These are phyloP conservation scores for Yamadazyma tumulicola DNA, from an alignment of 805 yeast genomes.

Conservation along the genomic window DNA sequence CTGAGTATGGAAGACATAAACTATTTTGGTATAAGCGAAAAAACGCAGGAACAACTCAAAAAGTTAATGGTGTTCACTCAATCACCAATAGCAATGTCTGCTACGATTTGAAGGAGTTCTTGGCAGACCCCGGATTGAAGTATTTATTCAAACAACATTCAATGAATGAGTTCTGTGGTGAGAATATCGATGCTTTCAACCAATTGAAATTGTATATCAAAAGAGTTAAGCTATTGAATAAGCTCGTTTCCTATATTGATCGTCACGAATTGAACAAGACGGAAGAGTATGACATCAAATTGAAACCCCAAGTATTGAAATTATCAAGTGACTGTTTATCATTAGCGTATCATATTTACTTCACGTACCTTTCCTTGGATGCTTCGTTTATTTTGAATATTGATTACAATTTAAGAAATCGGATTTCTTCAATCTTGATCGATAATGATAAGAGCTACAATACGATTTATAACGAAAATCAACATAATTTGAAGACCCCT, in stretches of 20 bases:
- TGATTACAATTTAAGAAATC: constrained; percentile 47
- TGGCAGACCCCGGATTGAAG: constrained; percentile 74
- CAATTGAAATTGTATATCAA: constrained; percentile 54
- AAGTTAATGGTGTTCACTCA: background rate
- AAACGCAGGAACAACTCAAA: background rate
- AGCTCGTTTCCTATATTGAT: constrained; percentile 8
- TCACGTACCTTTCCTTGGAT: constrained; percentile 60
- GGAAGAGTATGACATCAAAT: background rate
- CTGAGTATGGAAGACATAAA: constrained; percentile 5
- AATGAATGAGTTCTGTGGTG: constrained; percentile 62
- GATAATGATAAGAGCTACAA: constrained; percentile 2
- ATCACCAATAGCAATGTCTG: too few species aligned
- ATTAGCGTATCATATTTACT: constrained; percentile 59
- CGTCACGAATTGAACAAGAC: too few species aligned
- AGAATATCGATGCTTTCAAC: constrained; percentile 69
- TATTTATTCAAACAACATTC: constrained; percentile 66
- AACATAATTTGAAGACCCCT: constrained; percentile 12
- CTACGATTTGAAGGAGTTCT: constrained; percentile 23
- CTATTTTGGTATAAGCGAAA: constrained; percentile 5
- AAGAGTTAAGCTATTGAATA: constrained; percentile 28
- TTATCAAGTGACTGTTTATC: constrained; percentile 56
- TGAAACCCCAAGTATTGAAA: constrained; percentile 4
- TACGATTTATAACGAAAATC: background rate
- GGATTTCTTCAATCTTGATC: constrained; percentile 30
- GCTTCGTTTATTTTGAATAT: constrained; percentile 72